Conservation (phyloP, 192 early-diverging fungal species). For the Pilobolus umbonatus region DNA sequence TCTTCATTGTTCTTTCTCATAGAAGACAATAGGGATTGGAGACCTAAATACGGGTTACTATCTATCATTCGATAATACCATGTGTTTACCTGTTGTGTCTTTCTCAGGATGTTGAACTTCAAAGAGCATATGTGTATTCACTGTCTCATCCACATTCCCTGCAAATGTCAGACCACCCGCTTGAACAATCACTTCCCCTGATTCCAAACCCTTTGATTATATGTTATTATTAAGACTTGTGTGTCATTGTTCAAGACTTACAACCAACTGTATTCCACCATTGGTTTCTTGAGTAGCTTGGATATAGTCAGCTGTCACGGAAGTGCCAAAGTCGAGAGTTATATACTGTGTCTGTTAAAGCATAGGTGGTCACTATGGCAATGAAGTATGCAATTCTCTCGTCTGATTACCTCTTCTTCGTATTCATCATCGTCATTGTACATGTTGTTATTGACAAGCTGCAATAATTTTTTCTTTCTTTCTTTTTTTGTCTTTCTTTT, state of each 20-base stretch:
- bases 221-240: neutral
- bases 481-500: too few relatives aligned
- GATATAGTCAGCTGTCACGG: neutral
- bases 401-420: slow-evolving; percentile 7
- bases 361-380: neutral
- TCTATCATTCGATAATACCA: too few relatives aligned
- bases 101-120: slow-evolving; percentile 5
- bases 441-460: too few relatives aligned
- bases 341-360: slow-evolving; percentile 8
- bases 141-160: slow-evolving; percentile 14
- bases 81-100: too few relatives aligned
- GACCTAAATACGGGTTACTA: too few relatives aligned
- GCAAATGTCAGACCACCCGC: neutral
- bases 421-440: slow-evolving; percentile 13
- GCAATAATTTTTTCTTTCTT: too few relatives aligned
- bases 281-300: neutral
- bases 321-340: slow-evolving; percentile 1
- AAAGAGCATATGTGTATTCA: slow-evolving; percentile 8
- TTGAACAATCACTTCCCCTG: slow-evolving; percentile 4
- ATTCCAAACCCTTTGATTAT: neutral
- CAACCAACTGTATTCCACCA: slow-evolving; percentile 6
- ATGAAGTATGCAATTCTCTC: neutral
- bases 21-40: too few relatives aligned
- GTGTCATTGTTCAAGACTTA: neutral
- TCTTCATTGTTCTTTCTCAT: too few relatives aligned